Conservation (phyloP, 129 eudicot species). For the Helianthus tuberosus region DNA sequence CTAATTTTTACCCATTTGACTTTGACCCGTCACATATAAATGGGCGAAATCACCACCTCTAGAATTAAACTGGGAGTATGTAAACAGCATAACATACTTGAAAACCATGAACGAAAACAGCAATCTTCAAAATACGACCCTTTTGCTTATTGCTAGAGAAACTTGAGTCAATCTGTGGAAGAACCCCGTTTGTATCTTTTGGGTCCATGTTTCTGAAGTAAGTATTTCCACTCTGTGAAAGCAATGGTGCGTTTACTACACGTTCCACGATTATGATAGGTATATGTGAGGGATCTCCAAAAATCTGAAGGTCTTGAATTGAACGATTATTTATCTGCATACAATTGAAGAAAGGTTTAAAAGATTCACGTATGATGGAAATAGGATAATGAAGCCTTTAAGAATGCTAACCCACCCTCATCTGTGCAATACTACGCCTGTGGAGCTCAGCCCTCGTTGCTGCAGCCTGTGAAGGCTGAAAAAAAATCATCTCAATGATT, state of each 20-base stretch:
- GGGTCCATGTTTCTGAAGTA: slow-evolving; percentile 57
- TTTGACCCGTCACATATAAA: background rate
- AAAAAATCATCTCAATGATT: slow-evolving; percentile 5
- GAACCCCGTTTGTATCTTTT: slow-evolving; percentile 42
- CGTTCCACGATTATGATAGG: slow-evolving; percentile 90
- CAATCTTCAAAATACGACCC: slow-evolving; percentile 82
- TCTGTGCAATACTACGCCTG: slow-evolving; percentile 96
- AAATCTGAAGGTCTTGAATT: slow-evolving; percentile 90
- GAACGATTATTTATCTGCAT: slow-evolving; percentile 89
- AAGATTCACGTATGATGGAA: slow-evolving; percentile 1
- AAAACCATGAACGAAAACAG: slow-evolving; percentile 94
- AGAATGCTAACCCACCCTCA: slow-evolving; percentile 70
- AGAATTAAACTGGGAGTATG: background rate
- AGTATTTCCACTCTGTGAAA: slow-evolving; percentile 69
- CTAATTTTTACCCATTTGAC: background rate
- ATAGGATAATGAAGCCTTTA: slow-evolving; percentile 15
- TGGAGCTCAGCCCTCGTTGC: slow-evolving; percentile 97
- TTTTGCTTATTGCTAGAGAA: slow-evolving; percentile 46
- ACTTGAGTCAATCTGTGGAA: slow-evolving; percentile 45
- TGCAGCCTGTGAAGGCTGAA: slow-evolving; percentile 94
- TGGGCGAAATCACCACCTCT: background rate
- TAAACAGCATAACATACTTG: slow-evolving; percentile 56
- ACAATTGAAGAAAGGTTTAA: slow-evolving; percentile 4
- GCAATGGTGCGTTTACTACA: slow-evolving; percentile 73
- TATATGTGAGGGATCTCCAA: slow-evolving; percentile 92